Base-by-base conservation (phyloP, 179 eudicot species). In the Kewa caespitosa region DNA sequence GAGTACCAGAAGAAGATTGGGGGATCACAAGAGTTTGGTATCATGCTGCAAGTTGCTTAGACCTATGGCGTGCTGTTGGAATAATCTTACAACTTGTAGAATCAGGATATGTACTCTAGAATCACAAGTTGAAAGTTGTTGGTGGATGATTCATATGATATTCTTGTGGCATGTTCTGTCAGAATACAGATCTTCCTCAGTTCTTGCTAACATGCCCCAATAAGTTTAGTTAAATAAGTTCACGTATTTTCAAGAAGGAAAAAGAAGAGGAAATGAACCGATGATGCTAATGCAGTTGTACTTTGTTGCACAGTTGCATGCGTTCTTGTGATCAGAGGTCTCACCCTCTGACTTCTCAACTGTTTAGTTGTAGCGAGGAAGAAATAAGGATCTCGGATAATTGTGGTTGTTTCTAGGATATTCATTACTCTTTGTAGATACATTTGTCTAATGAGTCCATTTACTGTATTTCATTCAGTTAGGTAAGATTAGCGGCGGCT, bases 21-120 rank as follows among this genome's bases (percentile, higher is more conserved):
- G 66, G 38, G 54, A 32, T 30, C 42, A 69, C 13, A 46, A 61
- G 76, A 78, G 76, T 66, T 79, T 73, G 74, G 61, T 39, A 63
- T 65, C n/a, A 74, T 63, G 64, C 37, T 79, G 80, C 85, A 82
- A 82, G 77, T 79, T 79, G 85, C 75, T 71, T 48, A 69, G 42
- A 66, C 33, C 68, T 80, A 63, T 55, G 42, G 30, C 60, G 72
- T 73, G 59, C 77, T 82, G 74, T 72, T 67, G 65, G 85, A 75
- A 79, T 75, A 75, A 67, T 66, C 30, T 43, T 54, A 31, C 79
- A 74, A 78, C 48, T 74, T 75, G 31, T 70, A 75, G 85, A 75
- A 82, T 79, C 71, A 75, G 82, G 79, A 82, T 71, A 79, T 82
- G 81, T 82, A 69, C 77, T 46, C 74, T 25, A 75, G 38, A 64